Percentiles rank a stretch among this genome's conserved stretches.
phyloP scores from a whole-genome alignment of 164 flowering plant genomes.

The Tinospora cordifolia region DNA sequence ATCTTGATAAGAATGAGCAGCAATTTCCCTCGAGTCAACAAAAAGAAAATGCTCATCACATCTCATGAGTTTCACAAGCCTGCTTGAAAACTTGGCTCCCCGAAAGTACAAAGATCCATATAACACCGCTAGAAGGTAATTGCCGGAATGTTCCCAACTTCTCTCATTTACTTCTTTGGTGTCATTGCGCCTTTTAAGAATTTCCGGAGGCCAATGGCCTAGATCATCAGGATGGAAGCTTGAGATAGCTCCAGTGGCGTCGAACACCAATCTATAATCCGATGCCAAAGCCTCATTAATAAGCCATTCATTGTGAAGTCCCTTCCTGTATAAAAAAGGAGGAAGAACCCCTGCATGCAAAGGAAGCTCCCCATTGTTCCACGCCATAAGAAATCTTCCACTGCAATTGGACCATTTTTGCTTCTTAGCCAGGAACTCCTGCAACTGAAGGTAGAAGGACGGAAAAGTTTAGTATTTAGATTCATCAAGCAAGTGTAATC shows the following conservation, averaged over 20 bases:
- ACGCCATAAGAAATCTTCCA: constrained; percentile 60
- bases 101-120: constrained; percentile 65
- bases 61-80: constrained; percentile 39
- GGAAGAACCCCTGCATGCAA: constrained; percentile 82
- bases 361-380: constrained; percentile 70
- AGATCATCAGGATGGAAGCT: constrained; percentile 35
- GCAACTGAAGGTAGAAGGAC: constrained; percentile 54
- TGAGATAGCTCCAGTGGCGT: constrained; percentile 67
- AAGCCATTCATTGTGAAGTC: constrained; percentile 67
- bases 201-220: constrained; percentile 15
- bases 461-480: constrained; percentile 24
- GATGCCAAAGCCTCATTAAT: constrained; percentile 67
- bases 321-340: constrained; percentile 77
- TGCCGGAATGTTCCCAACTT: constrained; percentile 60
- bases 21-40: constrained; percentile 26
- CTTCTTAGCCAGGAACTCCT: constrained; percentile 46
- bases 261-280: constrained; percentile 67
- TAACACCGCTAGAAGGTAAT: constrained; percentile 44
- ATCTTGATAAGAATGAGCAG: constrained; percentile 23
- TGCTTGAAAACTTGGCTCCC: constrained; percentile 37
- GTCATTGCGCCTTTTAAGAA: constrained; percentile 9
- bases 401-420: constrained; percentile 30
- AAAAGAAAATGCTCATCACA: constrained; percentile 48
- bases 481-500: constrained; percentile 16
- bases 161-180: constrained; percentile 21